Evolutionary conservation across 108 stramenopile species (phyloP).

Genomic region (Skeletonema costatum): DNA sequence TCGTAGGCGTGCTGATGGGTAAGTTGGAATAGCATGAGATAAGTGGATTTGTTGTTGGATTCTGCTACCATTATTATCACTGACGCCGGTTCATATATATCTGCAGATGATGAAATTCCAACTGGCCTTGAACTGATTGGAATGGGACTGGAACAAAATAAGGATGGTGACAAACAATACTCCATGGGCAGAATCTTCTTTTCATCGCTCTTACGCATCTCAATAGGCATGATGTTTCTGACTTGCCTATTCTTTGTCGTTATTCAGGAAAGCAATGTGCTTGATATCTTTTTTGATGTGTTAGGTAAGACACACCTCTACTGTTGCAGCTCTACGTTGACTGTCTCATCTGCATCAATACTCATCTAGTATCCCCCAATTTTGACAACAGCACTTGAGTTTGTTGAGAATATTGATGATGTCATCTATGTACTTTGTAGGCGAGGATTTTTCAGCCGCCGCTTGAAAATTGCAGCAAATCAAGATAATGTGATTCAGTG

Average conservation of each 20-base stretch:
- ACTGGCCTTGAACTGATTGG: constrained; percentile 11
- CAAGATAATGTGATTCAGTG: neutral
- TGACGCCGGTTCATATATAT: neutral
- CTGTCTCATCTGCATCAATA: no score
- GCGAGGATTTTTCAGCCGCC: constrained; percentile 5
- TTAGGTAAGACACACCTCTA: neutral
- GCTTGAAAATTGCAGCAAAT: constrained; percentile 1
- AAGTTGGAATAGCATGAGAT: neutral
- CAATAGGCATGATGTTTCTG: constrained; percentile 9
- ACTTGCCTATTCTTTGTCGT: neutral
- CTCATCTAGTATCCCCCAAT: neutral
- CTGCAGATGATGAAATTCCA: constrained; percentile 18
- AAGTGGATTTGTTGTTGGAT: neutral
- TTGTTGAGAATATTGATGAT: constrained; percentile 23
- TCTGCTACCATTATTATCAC: neutral
- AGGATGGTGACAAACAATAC: neutral
- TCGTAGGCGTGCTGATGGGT: constrained; percentile 12
- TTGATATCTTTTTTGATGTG: constrained; percentile 23
- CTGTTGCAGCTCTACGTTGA: neutral
- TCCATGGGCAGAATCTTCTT: neutral
- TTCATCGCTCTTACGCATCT: constrained; percentile 8
- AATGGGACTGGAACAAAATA: constrained; percentile 11
- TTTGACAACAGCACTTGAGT: constrained; percentile 1
- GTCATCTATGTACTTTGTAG: constrained; percentile 11
- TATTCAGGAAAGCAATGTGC: constrained; percentile 11